Base-by-base conservation (phyloP, 129 eudicot species). In the Pseudognaphalium luteoalbum region DNA sequence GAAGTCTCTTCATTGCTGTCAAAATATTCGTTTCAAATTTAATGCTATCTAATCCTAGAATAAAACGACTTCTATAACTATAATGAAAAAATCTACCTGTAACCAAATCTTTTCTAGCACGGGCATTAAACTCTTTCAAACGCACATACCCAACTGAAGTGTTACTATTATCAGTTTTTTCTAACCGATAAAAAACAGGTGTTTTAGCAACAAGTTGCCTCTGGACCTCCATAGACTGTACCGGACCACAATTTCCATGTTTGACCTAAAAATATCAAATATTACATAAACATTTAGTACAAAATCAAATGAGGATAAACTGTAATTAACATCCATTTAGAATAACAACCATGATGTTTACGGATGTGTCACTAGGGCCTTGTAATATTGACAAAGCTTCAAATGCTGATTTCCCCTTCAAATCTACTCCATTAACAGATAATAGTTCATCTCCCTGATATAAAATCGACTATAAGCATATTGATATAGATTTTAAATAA, bases 1-100 rank as follows among this genome's bases (percentile, higher is more conserved):
- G 85, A 58, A 95, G 99, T 81, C 97, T 87, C 88, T 86, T 85
- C 83, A 95, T 89, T 84, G 99, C 97, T 95, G 91, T 85, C 81
- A 33, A 21, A 61, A 64, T 30, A 14, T 71, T 29, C 56, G 30
- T 37, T 11, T 69, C 63, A 47, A 44, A 34, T 73, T 25, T 72
- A 65, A 25, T 19, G 54, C 54, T 20, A 41, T 7, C 70, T 54
- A 10, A 57, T 19, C 64, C 56, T 71, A 73, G 2, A 51, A 66
- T 12, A 19, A 33, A 51, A 3, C 25, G 2, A 25, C 30, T 50
- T 57, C 9, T 50, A 51, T 51, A 59, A 44, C 29, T 47, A 32
- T 3, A 1, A 17, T 21, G 0, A 59, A 75, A 59, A 75, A 66
- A 68, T 44, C 17, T 78, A 94, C 98, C 98, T 72, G 86, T 91